Evolutionary conservation across 1,284 basidiomycete genomes (phyloP).

Genomic region (Trichosporon sp.): DNA sequence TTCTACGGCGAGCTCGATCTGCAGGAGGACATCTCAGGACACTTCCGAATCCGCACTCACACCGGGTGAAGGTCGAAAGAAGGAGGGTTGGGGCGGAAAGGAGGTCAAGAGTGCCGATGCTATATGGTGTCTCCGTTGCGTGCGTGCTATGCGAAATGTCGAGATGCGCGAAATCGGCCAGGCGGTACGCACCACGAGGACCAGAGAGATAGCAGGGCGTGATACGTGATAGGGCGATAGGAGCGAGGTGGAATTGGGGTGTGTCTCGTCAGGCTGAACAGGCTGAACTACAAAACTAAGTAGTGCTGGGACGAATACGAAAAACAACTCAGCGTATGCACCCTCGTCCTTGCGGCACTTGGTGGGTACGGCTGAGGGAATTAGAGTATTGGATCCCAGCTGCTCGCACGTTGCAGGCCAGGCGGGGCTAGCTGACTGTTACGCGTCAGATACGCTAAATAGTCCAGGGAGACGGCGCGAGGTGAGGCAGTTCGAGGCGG

Average conservation of each 20-base stretch:
- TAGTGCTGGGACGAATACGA: slow-evolving; percentile 9
- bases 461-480: too few relatives aligned
- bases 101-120: background rate
- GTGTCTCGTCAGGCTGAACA: background rate
- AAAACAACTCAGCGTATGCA: slow-evolving; percentile 14
- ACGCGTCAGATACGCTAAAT: background rate
- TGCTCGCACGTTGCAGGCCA: background rate
- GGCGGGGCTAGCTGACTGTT: background rate
- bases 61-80: background rate
- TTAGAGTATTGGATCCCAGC: background rate
- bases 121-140: slow-evolving; percentile 13
- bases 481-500: background rate
- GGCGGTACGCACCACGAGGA: background rate
- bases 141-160: slow-evolving; percentile 9
- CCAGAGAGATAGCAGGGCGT: background rate
- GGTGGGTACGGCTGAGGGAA: background rate
- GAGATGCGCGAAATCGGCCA: slow-evolving; percentile 9
- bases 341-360: background rate
- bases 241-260: background rate
- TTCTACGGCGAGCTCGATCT: background rate
- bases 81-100: background rate
- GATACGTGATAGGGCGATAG: background rate
- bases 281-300: background rate
- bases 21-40: background rate
- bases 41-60: background rate